Base-by-base conservation (phyloP, 305 asterid genomes). In the Rubia tinctorum region DNA sequence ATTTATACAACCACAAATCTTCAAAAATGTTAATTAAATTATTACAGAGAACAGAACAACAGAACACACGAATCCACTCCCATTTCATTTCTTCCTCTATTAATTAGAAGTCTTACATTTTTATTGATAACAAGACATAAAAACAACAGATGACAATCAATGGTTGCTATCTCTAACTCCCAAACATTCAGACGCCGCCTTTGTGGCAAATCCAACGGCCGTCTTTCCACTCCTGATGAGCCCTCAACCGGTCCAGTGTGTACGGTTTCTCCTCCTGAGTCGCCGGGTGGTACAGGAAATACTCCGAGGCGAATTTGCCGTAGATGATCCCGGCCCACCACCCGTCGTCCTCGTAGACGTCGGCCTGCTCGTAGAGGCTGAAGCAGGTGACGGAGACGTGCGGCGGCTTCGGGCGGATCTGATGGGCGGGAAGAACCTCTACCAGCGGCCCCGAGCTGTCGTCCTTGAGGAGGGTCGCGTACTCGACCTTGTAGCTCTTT, bases 381-480 rank as follows among this genome's bases (percentile, higher is more conserved):
- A 25, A 68, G 25, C 23, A 25, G 8, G 4, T 68, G 9, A 45
- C 25, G 8, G 42, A 27, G 18, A 68, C 25, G 2, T 30, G 44
- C 8, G 72, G 62, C 15, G 62, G 72, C 44, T 6, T 3, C 7
- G 72, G 72, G 42, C 61, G 72, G 61, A 68, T 60, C 25, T 25
- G 62, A 25, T 47, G 22, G 9, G 23, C 44, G 7, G 47, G 2
- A 7, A 49, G 13, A 25, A 25, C 61, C 13, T 47, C 72, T 9
- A 45, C 44, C 44, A 68, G 60, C 43, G 75, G 79, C 0, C 58
- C 79, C 7, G 84, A 77, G 20, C 49, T 7, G 34, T 77, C 84
- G 7, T 81, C 84, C 45, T 62, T 66, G 53, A 78, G 51, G 3
- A 45, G 51, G 51, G 14, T 45, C 51, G 5, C 13, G 59, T 84